Percentiles rank a stretch among this genome's conserved stretches.
Evolutionary conservation across 1,139 yeast species (phyloP).

Genomic region (Candida labiduridarum): DNA sequence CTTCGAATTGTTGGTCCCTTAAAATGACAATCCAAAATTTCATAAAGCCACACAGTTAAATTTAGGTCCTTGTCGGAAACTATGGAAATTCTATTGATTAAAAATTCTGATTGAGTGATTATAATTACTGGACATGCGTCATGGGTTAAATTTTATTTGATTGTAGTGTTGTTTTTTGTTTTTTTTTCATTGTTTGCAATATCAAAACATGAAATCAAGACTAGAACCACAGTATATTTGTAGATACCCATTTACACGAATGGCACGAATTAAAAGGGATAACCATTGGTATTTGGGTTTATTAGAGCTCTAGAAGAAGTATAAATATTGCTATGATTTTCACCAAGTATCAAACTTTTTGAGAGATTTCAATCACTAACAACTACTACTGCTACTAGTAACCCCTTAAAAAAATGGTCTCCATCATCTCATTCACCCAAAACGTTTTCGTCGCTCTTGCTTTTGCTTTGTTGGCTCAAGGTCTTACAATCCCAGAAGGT

Average conservation of each 20-base stretch:
- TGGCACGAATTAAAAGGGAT: not conserved
- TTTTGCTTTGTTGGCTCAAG: conserved; percentile 14
- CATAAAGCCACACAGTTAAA: not conserved
- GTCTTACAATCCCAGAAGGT: conserved; percentile 12
- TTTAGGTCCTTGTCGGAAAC: not conserved
- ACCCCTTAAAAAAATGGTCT: conserved; percentile 12
- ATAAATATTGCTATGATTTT: not conserved
- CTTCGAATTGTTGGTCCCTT: not conserved
- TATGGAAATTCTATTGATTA: not conserved
- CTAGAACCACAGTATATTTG: not conserved
- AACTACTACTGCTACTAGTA: not conserved
- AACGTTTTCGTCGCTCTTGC: conserved; percentile 14
- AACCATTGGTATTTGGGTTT: not conserved
- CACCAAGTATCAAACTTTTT: not conserved
- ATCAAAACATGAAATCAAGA: not conserved
- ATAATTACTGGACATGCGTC: not conserved
- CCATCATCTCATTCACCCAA: conserved; percentile 14
- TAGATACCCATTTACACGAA: not conserved
- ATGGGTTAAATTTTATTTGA: not conserved
- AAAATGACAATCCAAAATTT: not conserved
- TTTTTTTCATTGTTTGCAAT: not conserved
- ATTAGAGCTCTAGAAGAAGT: not conserved
- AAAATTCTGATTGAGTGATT: not conserved
- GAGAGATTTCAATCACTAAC: not conserved
- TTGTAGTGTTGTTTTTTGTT: not conserved